A percentile compares a stretch with the other conserved stretches of the same genome.
Evolutionary conservation across 768 basidiomycete species (phyloP).

Genomic region (Pisolithus microcarpus): DNA sequence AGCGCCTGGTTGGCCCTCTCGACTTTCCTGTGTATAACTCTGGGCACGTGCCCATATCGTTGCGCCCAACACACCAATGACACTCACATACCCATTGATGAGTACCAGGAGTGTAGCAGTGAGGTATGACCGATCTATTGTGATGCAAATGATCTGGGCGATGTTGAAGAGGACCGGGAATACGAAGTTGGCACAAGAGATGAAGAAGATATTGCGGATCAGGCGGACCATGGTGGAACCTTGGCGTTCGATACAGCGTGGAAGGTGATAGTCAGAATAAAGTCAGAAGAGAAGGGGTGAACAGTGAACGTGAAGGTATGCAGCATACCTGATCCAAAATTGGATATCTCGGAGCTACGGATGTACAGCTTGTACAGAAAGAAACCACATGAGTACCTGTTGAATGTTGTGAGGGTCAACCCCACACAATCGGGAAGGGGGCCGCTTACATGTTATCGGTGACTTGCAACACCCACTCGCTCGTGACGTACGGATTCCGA

Average conservation of each 20-base stretch:
- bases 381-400: constrained; percentile 20
- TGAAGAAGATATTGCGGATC: constrained; percentile 28
- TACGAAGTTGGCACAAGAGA: constrained; percentile 33
- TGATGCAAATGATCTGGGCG: constrained; percentile 19
- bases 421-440: too few relatives aligned
- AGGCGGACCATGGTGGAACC: constrained; percentile 8
- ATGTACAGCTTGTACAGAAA: constrained; percentile 19
- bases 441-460: background rate
- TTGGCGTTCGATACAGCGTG: background rate
- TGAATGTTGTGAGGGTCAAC: background rate
- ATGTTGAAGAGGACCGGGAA: constrained; percentile 32
- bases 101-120: constrained; percentile 5
- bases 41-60: constrained; percentile 27
- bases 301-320: background rate
- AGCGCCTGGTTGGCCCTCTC: too few relatives aligned
- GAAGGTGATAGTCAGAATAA: too few relatives aligned
- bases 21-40: background rate
- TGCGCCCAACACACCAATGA: constrained; percentile 33
- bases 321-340: background rate
- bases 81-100: constrained; percentile 25
- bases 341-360: background rate
- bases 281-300: background rate
- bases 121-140: background rate
- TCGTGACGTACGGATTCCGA: constrained; percentile 2
- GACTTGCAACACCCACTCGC: background rate